Evolutionary conservation across 1,284 basidiomycete species (phyloP).

Genomic region (Trametes pubescens): DNA sequence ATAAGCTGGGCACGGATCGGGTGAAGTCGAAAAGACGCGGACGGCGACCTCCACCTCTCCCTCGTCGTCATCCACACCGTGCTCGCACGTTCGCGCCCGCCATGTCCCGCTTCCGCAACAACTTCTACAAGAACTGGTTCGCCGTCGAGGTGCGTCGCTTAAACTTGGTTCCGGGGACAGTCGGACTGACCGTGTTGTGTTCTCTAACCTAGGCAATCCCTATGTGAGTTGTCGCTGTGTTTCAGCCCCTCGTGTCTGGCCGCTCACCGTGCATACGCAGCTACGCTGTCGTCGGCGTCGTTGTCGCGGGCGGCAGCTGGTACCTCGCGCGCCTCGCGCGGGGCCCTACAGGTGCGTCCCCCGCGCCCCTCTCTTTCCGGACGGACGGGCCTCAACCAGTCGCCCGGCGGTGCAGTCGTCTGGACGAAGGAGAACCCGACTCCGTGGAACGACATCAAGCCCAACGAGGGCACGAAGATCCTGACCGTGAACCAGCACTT

Average conservation of each 20-base stretch:
- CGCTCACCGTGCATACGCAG: slow-evolving; percentile 47
- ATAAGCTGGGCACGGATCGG: slow-evolving; percentile 24
- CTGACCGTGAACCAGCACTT: slow-evolving; percentile 75
- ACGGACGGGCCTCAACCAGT: background rate
- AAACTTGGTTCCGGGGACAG: background rate
- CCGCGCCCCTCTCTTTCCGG: background rate
- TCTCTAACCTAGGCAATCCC: slow-evolving; percentile 67
- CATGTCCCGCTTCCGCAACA: slow-evolving; percentile 42
- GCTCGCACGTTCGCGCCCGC: slow-evolving; percentile 16
- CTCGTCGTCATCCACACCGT: slow-evolving; percentile 22
- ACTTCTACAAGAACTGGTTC: slow-evolving; percentile 80
- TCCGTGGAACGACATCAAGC: slow-evolving; percentile 81
- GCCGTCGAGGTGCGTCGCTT: slow-evolving; percentile 72
- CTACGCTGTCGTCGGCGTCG: slow-evolving; percentile 73
- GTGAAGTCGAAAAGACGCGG: slow-evolving; percentile 29
- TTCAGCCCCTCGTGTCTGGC: background rate
- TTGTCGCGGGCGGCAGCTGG: slow-evolving; percentile 74
- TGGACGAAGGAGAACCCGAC: slow-evolving; percentile 85
- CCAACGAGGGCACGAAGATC: slow-evolving; percentile 75
- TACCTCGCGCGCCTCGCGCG: slow-evolving; percentile 75
- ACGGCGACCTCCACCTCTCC: slow-evolving; percentile 21
- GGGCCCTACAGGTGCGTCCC: slow-evolving; percentile 69
- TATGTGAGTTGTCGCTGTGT: slow-evolving; percentile 59
- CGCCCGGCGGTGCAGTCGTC: slow-evolving; percentile 57
- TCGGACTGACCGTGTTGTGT: background rate